Conservation (phyloP, 2,329 filamentous ascomycete genomes). For the Fusarium sublunatum region DNA sequence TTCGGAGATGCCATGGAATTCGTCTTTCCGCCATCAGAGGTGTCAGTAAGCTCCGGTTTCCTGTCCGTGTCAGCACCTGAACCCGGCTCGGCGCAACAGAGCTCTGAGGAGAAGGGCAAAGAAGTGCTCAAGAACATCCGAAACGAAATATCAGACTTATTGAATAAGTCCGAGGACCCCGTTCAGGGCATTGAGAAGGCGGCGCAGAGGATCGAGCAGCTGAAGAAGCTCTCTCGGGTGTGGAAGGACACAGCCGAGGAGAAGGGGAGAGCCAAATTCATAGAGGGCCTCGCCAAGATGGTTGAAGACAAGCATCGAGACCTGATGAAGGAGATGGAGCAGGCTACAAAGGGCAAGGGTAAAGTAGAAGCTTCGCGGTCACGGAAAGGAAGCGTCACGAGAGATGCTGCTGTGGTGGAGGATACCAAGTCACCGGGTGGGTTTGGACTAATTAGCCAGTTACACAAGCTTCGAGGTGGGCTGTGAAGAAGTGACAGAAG, state of each 20-base stretch:
- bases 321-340: constrained; percentile 64
- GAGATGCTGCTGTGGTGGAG: constrained; percentile 47
- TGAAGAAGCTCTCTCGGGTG: constrained; percentile 80
- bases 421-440: constrained; percentile 61
- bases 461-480: constrained; percentile 69
- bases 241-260: constrained; percentile 98
- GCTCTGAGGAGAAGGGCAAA: constrained; percentile 87
- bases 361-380: constrained; percentile 50
- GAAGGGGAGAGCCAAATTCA: constrained; percentile 81
- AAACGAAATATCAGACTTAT: constrained; percentile 75
- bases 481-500: constrained; percentile 49
- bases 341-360: constrained; percentile 52
- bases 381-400: constrained; percentile 51
- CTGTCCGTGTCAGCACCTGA: constrained; percentile 91
- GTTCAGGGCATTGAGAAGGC: constrained; percentile 79
- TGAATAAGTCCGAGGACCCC: constrained; percentile 68
- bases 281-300: constrained; percentile 82
- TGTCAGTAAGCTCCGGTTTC: constrained; percentile 85
- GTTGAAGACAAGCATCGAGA: constrained; percentile 79
- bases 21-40: constrained; percentile 87
- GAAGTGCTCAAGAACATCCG: constrained; percentile 78
- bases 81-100: constrained; percentile 69
- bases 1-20: constrained; percentile 98
- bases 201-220: constrained; percentile 76
- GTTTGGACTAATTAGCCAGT: constrained; percentile 71